phyloP scores from a whole-genome alignment of 441 rosid genomes.

The Gossypium gossypioides region DNA sequence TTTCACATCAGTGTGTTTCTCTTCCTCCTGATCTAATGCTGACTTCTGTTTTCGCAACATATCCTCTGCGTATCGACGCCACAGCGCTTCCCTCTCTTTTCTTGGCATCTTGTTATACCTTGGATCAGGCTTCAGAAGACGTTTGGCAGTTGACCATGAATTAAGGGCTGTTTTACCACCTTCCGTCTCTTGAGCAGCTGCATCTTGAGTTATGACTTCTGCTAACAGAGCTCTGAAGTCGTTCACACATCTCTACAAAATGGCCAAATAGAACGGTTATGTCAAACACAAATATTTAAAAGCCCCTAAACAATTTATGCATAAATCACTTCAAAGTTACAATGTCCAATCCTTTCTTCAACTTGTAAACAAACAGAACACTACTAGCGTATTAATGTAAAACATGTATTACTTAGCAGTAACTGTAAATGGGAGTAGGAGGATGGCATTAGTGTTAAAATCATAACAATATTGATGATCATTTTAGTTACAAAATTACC shows the following conservation, averaged over 20 bases:
- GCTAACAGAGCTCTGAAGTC: conserved; percentile 63
- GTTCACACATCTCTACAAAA: conserved; percentile 49
- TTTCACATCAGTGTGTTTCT: conserved; percentile 40
- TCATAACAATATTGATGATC: neutral
- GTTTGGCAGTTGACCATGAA: conserved; percentile 94
- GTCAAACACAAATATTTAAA: neutral
- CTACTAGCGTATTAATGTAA: neutral
- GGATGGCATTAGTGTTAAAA: neutral
- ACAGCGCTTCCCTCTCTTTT: conserved; percentile 65
- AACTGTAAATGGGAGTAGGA: neutral
- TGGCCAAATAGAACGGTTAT: neutral
- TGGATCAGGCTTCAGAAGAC: conserved; percentile 57
- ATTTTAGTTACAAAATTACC: conserved; percentile 33
- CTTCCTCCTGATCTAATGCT: conserved; percentile 34
- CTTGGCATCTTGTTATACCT: conserved; percentile 84
- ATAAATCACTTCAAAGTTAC: neutral
- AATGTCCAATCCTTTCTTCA: neutral
- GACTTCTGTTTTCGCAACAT: conserved; percentile 49
- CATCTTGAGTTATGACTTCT: conserved; percentile 66
- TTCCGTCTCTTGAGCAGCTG: conserved; percentile 58
- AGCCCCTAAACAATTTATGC: neutral
- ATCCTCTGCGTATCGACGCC: conserved; percentile 73
- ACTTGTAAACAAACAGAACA: neutral
- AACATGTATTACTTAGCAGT: neutral
- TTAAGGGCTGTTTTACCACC: conserved; percentile 69